Percentiles rank a stretch among this genome's conserved stretches.
Evolutionary conservation across 768 basidiomycete species (phyloP).

Genomic region (Tylopilus sp.): DNA sequence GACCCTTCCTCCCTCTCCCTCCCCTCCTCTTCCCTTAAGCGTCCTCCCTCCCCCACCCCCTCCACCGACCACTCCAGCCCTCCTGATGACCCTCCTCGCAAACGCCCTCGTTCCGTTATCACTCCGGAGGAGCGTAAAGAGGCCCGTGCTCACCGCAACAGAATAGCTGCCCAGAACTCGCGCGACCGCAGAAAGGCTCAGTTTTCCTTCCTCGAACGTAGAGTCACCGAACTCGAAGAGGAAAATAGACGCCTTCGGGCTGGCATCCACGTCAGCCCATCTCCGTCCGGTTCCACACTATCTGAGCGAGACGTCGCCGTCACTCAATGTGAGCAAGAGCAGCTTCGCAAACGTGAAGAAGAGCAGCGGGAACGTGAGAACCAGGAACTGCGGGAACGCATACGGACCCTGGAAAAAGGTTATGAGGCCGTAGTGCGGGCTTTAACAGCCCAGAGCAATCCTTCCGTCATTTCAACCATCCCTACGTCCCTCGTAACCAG

Average conservation of each 20-base stretch:
- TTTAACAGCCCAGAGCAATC: constrained; percentile 54
- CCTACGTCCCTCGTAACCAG: constrained; percentile 14
- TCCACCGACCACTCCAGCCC: constrained; percentile 15
- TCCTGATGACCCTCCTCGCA: constrained; percentile 56
- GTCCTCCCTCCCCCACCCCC: constrained; percentile 26
- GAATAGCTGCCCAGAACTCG: constrained; percentile 91
- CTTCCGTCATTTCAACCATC: constrained; percentile 19
- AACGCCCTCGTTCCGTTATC: constrained; percentile 63
- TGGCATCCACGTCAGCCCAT: constrained; percentile 35
- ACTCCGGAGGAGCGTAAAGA: constrained; percentile 79
- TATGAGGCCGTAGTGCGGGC: constrained; percentile 81
- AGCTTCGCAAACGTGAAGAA: constrained; percentile 33
- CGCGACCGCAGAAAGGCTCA: constrained; percentile 89
- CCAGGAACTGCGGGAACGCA: constrained; percentile 68
- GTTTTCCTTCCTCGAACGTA: constrained; percentile 60
- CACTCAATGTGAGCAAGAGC: constrained; percentile 26
- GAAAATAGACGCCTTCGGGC: constrained; percentile 78
- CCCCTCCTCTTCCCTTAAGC: constrained; percentile 31
- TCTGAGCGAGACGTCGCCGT: constrained; percentile 25
- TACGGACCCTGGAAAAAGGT: constrained; percentile 73
- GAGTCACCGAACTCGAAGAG: constrained; percentile 73
- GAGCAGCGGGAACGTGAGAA: constrained; percentile 62
- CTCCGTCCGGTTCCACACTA: constrained; percentile 12
- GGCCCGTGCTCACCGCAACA: constrained; percentile 86
- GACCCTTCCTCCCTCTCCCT: constrained; percentile 39